These are phyloP conservation scores for Termitomyces sp. DNA, from an alignment of 768 basidiomycete species.

Conservation along the genomic window DNA sequence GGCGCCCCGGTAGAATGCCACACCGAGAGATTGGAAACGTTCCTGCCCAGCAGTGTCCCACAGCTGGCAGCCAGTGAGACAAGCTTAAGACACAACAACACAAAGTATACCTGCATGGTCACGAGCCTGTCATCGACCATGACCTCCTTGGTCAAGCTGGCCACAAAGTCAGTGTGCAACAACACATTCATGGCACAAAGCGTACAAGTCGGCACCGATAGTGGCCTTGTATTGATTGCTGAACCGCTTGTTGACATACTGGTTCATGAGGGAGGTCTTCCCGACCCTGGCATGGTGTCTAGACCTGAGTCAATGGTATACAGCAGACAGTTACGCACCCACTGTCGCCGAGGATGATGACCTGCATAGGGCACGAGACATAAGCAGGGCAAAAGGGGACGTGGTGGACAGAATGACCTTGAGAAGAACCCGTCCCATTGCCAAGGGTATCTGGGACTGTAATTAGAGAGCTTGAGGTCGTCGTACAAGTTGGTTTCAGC, in stretches of 20 bases:
- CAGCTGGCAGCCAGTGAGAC: conserved; percentile 42
- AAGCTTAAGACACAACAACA: not conserved
- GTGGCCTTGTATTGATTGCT: conserved; percentile 99
- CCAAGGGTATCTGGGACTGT: conserved; percentile 16
- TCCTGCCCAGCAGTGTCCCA: conserved; percentile 99
- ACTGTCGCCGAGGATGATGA: conserved; percentile 98
- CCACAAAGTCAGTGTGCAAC: conserved; percentile 16
- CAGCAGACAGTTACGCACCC: conserved; percentile 50
- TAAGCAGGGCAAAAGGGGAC: not conserved
- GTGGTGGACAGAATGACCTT: conserved; percentile 44
- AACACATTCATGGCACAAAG: conserved; percentile 15
- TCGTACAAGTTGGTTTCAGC: conserved; percentile 17
- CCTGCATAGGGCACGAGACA: conserved; percentile 39
- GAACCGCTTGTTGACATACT: conserved; percentile 99
- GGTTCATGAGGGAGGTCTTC: conserved; percentile 99
- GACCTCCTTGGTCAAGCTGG: conserved; percentile 93
- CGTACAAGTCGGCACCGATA: conserved; percentile 94
- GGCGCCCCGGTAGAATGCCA: conserved; percentile 98
- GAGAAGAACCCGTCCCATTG: conserved; percentile 82
- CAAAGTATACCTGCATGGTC: conserved; percentile 83
- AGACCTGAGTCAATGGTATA: conserved; percentile 10
- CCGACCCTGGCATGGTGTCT: conserved; percentile 60
- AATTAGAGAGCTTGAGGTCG: conserved; percentile 17
- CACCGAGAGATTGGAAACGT: conserved; percentile 97
- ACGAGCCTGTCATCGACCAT: conserved; percentile 98